Conservation (phyloP, 2,329 filamentous ascomycete species). For the Fusarium udum region DNA sequence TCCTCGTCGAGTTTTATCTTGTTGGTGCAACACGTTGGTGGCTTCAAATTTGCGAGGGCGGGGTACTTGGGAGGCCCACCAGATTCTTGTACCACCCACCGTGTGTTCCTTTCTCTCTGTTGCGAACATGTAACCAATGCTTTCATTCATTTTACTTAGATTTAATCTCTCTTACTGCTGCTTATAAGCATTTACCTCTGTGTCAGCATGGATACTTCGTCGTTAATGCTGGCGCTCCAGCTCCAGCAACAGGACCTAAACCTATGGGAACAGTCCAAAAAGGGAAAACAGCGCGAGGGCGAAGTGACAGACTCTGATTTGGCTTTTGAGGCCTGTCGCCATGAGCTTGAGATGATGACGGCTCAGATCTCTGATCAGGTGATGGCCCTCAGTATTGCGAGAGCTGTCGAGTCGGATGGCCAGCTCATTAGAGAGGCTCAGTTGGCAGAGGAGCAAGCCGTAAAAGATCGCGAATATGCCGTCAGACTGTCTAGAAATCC, state of each 20-base stretch:
- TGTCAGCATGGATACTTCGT: neutral
- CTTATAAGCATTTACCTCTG: fast-evolving
- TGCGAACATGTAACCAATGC: neutral
- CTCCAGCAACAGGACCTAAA: conserved; percentile 17
- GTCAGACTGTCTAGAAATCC: neutral
- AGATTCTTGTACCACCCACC: neutral
- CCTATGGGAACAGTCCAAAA: neutral
- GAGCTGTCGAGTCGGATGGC: neutral
- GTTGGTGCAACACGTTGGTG: neutral
- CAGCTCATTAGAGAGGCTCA: neutral
- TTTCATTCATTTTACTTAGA: no score
- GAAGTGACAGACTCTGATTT: neutral
- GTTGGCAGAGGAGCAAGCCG: neutral
- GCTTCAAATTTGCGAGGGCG: neutral
- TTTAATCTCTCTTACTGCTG: fast-evolving
- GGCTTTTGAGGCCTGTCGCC: neutral
- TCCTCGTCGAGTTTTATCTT: neutral
- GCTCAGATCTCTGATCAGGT: neutral
- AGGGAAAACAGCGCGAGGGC: conserved; percentile 21
- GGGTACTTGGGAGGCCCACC: neutral
- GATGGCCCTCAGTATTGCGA: conserved; percentile 13
- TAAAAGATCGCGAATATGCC: neutral
- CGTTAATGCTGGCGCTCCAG: conserved; percentile 7
- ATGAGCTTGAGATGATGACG: neutral
- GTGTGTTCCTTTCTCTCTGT: neutral